A percentile compares a stretch with the other conserved stretches of the same genome.
phyloP scores from a whole-genome alignment of 2,329 filamentous ascomycete species.

The Pezicula radicicola region DNA sequence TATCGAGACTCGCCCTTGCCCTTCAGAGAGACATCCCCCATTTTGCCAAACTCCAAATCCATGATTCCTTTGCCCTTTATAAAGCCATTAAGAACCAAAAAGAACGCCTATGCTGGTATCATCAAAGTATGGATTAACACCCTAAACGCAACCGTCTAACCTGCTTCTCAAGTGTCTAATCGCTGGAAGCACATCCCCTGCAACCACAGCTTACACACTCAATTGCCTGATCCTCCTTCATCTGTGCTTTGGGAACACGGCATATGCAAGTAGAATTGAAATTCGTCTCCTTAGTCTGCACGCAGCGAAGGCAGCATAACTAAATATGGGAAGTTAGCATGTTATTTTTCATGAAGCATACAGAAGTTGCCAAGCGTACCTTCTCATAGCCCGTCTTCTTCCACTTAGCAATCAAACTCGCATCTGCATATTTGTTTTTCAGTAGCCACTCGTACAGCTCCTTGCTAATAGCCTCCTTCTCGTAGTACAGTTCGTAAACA shows the following conservation, averaged over 20 bases:
- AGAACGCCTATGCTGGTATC: slow-evolving; percentile 18
- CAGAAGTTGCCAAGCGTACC: slow-evolving; percentile 44
- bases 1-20: neutral
- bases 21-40: neutral
- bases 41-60: neutral
- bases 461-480: slow-evolving; percentile 93
- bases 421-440: slow-evolving; percentile 95
- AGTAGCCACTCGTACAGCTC: slow-evolving; percentile 92
- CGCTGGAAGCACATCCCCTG: slow-evolving; percentile 81
- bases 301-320: slow-evolving; percentile 92
- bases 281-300: slow-evolving; percentile 99
- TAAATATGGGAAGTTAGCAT: slow-evolving; percentile 32
- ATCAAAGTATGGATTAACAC: slow-evolving; percentile 5
- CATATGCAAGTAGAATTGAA: slow-evolving; percentile 98
- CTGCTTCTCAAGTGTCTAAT: slow-evolving; percentile 41
- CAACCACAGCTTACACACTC: slow-evolving; percentile 97
- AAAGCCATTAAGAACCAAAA: neutral
- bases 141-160: neutral
- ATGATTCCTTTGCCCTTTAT: neutral
- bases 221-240: slow-evolving; percentile 87
- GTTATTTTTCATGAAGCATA: neutral
- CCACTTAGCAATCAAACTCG: slow-evolving; percentile 97
- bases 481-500: slow-evolving; percentile 96
- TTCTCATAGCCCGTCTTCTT: slow-evolving; percentile 99
- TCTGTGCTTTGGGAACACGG: slow-evolving; percentile 81